Evolutionary conservation across 2,329 filamentous ascomycete species (phyloP), one percentile per base, ranked within the genome.

Genomic region (Ophiocordyceps camponoti-rufipedis): DNA sequence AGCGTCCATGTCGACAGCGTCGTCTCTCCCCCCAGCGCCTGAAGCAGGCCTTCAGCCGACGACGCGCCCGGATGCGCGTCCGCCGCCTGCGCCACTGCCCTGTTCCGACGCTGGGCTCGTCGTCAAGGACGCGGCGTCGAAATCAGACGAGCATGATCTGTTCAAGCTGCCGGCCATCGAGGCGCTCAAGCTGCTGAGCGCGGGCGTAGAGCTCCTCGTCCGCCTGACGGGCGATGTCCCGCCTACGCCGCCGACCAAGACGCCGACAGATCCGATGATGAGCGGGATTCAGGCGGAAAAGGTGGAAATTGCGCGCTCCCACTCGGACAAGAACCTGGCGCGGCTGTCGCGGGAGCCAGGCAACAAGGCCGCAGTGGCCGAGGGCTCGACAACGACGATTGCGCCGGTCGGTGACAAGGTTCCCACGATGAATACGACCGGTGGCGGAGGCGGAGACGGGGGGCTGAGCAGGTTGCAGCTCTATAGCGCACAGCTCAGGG

Each of bases 111-210:
- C 59, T 48, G 49, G 57, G 46, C 52, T 66, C 50, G 47, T 50
- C 49, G 48, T 51, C 52, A 55, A 41, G 49, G 45, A 12, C 45
- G 39, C 47, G 55, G 46, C 52, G 47, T 49, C 54, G 28, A 54
- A 54, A 39, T 52, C 58, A 50, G 50, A 64, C 52, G 56, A 63
- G 48, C 71, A 83, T 61, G 80, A 87, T 58, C 72, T 94, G 49
- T 84, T 83, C 63, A 74, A 74, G 44, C 71, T 95, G 48, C 67
- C 78, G 1, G 78, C 86, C 4, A 69, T 80, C 44, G 78, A 78
- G 2, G 88, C 88, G 5, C 72, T 96, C 56, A 83, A 81, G 56
- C 68, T 94, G 50, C 72, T 96, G n/a, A 80, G 80, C 52, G 71
- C 76, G 38, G 76, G 76, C 47, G 68, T 87, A 48, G 82, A 87